Base-by-base conservation (phyloP, 768 basidiomycete genomes). In the Leccinum obscurum region DNA sequence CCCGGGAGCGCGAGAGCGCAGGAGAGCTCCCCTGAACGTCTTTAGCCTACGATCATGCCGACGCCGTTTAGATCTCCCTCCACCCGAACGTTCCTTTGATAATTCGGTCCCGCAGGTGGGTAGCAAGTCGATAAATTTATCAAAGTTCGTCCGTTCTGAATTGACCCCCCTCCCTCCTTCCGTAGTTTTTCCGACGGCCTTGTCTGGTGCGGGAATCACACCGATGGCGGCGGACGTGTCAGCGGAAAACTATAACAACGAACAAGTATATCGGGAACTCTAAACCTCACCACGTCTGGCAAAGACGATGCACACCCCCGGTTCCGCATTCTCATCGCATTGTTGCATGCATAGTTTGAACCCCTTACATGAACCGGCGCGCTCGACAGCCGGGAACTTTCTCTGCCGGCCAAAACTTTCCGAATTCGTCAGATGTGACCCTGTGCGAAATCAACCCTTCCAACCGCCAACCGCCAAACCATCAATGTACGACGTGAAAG, bases 31-130 rank as follows among this genome's bases (percentile, higher is more conserved):
- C 34, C 15, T 28, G 46, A 28, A 20, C 34, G 26, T n/a, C 53
- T 14, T n/a, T 13, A 46, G 35, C 30, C 17, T 51, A 14, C 22
- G 49, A 57, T 61, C 28, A 39, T 54, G 53, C 17, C 11, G 28
- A 22, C 17, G 50, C 20, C 13, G 3, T 24, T 39, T 0, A 22
- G 22, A 53, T 32, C 20, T 24, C 15, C 39, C 57, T 48, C n/a
- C 20, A 13, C 5, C 13, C 39, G 3, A 22, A 17, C 41, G 20
- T 3, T 52, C 57, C 26, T 49, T 26, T 35, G 54, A 51, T 55
- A 55, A 48, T 15, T 59, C 52, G 56, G 56, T 56, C 44, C 60
- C 56, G 58, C 49, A 51, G 46, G 26, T 37, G 22, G 7, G 32
- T 14, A 13, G n/a, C 4, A 53, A 46, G 10, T 48, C 24, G 57